Evolutionary conservation across 1,284 basidiomycete genomes (phyloP).

Genomic region (Cryptococcus maquisensis): DNA sequence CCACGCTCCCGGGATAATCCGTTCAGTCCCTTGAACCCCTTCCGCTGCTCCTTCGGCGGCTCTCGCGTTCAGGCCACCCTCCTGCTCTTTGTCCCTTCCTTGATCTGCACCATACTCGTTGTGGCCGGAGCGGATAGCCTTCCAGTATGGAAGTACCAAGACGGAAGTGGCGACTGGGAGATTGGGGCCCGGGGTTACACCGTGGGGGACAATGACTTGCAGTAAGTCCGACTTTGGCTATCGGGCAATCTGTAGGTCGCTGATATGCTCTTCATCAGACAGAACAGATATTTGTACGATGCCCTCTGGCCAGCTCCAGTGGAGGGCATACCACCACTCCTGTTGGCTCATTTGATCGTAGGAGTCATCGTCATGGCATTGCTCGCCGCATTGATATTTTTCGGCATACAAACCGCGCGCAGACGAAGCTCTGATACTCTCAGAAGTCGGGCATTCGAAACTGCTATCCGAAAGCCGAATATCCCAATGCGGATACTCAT

Average conservation of each 20-base stretch:
- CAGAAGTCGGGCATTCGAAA: slow-evolving; percentile 2
- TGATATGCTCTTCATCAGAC: slow-evolving; percentile 7
- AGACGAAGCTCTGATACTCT: background rate
- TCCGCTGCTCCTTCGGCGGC: slow-evolving; percentile 5
- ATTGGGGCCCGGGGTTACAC: background rate
- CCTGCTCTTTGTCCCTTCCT: slow-evolving; percentile 8
- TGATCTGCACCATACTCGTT: slow-evolving; percentile 4
- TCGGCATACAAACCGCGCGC: background rate
- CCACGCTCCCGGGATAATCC: background rate
- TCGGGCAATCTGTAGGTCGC: background rate
- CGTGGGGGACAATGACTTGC: background rate
- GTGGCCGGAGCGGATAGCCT: slow-evolving; percentile 5
- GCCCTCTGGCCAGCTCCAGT: slow-evolving; percentile 17
- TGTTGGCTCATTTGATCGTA: slow-evolving; percentile 25
- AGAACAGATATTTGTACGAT: slow-evolving; percentile 5
- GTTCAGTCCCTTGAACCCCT: slow-evolving; percentile 5
- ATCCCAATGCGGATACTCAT: background rate
- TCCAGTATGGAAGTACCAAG: slow-evolving; percentile 6
- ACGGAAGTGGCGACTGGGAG: background rate
- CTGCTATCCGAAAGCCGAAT: background rate
- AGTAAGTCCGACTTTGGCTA: slow-evolving; percentile 9
- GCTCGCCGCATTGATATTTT: slow-evolving; percentile 8
- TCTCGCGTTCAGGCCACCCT: slow-evolving; percentile 5
- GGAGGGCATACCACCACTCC: slow-evolving; percentile 13
- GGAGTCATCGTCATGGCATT: slow-evolving; percentile 15